A percentile compares a stretch with the other conserved stretches of the same genome.
These are phyloP conservation scores for Candida sakaeoensis DNA, from an alignment of 805 yeast genomes.

Conservation along the genomic window DNA sequence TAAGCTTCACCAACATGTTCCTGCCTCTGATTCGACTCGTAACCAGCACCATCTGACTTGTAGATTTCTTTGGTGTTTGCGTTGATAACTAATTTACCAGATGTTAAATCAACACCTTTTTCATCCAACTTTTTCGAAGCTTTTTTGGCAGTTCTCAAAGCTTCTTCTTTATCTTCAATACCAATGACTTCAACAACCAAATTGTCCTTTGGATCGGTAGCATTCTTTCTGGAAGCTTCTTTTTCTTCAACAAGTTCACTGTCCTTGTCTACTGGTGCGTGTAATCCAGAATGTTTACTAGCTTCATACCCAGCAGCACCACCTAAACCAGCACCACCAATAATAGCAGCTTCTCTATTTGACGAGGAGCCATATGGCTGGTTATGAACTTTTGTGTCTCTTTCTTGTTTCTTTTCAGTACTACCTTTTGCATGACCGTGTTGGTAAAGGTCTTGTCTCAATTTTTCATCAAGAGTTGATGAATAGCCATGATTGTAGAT, in stretches of 20 bases:
- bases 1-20: slow-evolving; percentile 1
- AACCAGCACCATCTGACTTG: slow-evolving; percentile 15
- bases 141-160: slow-evolving; percentile 28
- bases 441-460: slow-evolving; percentile 6
- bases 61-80: slow-evolving; percentile 32
- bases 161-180: slow-evolving; percentile 24
- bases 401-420: slow-evolving; percentile 5
- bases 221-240: not conserved
- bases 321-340: slow-evolving; percentile 12
- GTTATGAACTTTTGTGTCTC: slow-evolving; percentile 4
- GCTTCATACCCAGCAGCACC: slow-evolving; percentile 5
- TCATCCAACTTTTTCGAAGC: slow-evolving; percentile 27
- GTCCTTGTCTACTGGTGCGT: slow-evolving; percentile 1
- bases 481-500: slow-evolving; percentile 2
- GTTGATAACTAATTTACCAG: slow-evolving; percentile 32
- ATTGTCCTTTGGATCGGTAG: slow-evolving; percentile 4
- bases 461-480: slow-evolving; percentile 2
- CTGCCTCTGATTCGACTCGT: not conserved
- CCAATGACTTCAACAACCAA: slow-evolving; percentile 34
- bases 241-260: slow-evolving; percentile 5
- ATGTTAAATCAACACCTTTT: slow-evolving; percentile 29
- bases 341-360: slow-evolving; percentile 7
- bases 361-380: slow-evolving; percentile 5
- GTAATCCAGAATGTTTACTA: slow-evolving; percentile 2
- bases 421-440: slow-evolving; percentile 7